These are phyloP conservation scores for Boletus rufocinnamomeus DNA, from an alignment of 768 basidiomycete genomes.

Conservation along the genomic window DNA sequence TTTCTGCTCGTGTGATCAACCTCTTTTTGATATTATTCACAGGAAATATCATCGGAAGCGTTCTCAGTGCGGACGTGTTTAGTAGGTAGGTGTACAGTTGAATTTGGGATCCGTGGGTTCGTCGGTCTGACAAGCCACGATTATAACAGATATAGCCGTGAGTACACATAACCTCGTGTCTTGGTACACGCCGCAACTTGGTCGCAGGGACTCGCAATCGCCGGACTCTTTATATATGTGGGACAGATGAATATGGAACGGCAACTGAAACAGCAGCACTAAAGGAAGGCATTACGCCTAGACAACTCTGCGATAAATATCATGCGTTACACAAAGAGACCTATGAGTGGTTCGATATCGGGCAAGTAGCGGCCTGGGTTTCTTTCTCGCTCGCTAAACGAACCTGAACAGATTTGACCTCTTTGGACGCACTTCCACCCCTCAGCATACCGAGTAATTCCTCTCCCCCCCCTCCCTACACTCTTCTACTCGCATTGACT, in stretches of 20 bases:
- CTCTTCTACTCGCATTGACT: neutral
- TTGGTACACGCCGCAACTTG: slow-evolving; percentile 2
- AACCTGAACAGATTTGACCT: slow-evolving; percentile 73
- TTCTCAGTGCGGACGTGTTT: slow-evolving; percentile 95
- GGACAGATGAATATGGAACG: slow-evolving; percentile 99
- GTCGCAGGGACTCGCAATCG: slow-evolving; percentile 69
- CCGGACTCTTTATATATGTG: slow-evolving; percentile 92
- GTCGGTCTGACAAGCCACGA: slow-evolving; percentile 3
- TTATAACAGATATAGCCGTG: slow-evolving; percentile 59
- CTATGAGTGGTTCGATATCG: slow-evolving; percentile 98
- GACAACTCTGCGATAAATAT: slow-evolving; percentile 89
- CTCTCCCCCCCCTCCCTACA: neutral
- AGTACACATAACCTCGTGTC: slow-evolving; percentile 23
- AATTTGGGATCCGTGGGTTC: slow-evolving; percentile 1
- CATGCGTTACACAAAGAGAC: slow-evolving; percentile 85
- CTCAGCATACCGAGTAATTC: slow-evolving; percentile 81
- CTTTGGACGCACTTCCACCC: slow-evolving; percentile 94
- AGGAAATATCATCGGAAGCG: slow-evolving; percentile 95
- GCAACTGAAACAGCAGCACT: slow-evolving; percentile 97
- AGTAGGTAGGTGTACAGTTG: slow-evolving; percentile 65
- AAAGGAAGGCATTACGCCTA: slow-evolving; percentile 80
- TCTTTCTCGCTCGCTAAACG: slow-evolving; percentile 2
- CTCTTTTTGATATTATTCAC: slow-evolving; percentile 7
- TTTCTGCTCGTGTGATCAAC: slow-evolving; percentile 9
- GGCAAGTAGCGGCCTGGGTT: slow-evolving; percentile 44